phyloP scores from a whole-genome alignment of 1,284 basidiomycete genomes.

The Cronartium quercuum region DNA sequence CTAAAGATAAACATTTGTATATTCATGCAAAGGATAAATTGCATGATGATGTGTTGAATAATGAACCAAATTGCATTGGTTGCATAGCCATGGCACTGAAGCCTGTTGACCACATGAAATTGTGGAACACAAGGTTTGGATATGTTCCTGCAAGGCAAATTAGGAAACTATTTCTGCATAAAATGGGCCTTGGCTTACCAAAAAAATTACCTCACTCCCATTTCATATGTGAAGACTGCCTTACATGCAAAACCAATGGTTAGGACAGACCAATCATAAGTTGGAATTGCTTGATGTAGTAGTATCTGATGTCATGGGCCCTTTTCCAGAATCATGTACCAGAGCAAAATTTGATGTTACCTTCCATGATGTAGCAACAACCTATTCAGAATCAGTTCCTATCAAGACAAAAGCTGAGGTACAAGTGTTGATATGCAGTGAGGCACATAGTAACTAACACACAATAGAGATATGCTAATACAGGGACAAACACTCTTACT shows the following conservation, averaged over 20 bases:
- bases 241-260: neutral
- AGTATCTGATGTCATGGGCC: constrained; percentile 14
- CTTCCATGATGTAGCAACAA: neutral
- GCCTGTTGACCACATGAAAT: neutral
- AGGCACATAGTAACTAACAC: too few relatives aligned
- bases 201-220: neutral
- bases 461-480: too few relatives aligned
- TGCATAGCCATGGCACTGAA: neutral
- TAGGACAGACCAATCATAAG: neutral
- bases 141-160: neutral
- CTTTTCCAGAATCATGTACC: constrained; percentile 1
- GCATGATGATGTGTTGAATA: neutral
- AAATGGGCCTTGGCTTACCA: neutral
- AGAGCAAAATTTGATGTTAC: neutral
- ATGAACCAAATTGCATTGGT: neutral
- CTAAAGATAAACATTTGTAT: neutral
- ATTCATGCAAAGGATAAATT: neutral
- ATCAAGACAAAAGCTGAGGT: neutral
- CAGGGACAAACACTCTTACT: too few relatives aligned
- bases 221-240: neutral
- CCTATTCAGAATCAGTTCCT: constrained; percentile 1
- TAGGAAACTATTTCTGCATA: neutral
- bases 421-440: too few relatives aligned
- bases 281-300: neutral
- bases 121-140: neutral